Percentiles rank a stretch among this genome's conserved stretches.
These are phyloP conservation scores for Pistacia integerrima DNA, from an alignment of 345 rosid species.

Conservation along the genomic window DNA sequence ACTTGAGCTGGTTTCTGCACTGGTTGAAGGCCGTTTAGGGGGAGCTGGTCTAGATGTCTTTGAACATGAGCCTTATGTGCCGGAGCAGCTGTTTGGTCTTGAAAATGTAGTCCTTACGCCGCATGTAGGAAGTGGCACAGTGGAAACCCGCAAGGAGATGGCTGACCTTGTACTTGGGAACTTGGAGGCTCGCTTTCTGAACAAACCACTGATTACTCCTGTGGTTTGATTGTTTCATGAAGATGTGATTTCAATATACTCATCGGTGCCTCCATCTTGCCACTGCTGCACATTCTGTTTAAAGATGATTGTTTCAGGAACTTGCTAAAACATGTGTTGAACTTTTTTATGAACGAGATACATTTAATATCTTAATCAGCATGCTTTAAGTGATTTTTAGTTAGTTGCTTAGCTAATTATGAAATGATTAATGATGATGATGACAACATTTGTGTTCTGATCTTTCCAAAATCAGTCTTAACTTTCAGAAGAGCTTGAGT, in stretches of 20 bases:
- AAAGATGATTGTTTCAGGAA: neutral
- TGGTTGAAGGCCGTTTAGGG: constrained; percentile 59
- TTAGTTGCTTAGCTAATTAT: neutral
- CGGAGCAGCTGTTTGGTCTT: constrained; percentile 56
- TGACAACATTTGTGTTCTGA: too few species aligned
- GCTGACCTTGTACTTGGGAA: constrained; percentile 56
- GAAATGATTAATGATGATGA: neutral
- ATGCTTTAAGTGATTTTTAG: neutral
- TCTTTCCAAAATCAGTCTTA: too few species aligned
- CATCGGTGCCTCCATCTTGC: constrained; percentile 3
- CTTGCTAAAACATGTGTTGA: neutral
- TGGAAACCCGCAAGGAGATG: constrained; percentile 52
- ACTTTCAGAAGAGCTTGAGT: too few species aligned
- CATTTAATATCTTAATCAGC: neutral
- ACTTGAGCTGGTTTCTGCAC: constrained; percentile 58
- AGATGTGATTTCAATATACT: neutral
- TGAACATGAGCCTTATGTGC: constrained; percentile 62
- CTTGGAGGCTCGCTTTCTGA: constrained; percentile 54
- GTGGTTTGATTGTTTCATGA: constrained; percentile 36
- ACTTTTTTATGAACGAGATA: neutral
- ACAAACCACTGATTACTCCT: constrained; percentile 44
- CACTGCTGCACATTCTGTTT: neutral
- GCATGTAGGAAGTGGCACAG: constrained; percentile 63
- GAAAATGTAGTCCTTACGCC: constrained; percentile 58
- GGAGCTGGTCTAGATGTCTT: constrained; percentile 71